Evolutionary conservation across 352 stramenopile species (phyloP).

Genomic region (Phytophthora palmivora): DNA sequence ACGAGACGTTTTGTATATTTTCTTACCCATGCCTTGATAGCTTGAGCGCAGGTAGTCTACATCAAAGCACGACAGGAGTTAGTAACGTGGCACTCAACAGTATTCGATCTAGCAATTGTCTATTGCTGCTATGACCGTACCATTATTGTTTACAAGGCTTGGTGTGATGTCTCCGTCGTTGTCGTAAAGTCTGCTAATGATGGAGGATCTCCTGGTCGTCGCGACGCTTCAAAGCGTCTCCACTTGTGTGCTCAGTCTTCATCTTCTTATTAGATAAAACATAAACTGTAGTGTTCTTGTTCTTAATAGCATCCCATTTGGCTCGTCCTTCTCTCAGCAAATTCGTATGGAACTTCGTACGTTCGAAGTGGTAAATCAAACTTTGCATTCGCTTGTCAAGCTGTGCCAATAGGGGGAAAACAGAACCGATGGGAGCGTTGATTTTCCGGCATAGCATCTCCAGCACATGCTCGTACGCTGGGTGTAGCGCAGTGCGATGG

Average conservation of each 20-base stretch:
- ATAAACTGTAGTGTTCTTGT: slow-evolving; percentile 6
- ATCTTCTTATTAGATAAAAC: not conserved
- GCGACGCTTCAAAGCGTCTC: slow-evolving; percentile 26
- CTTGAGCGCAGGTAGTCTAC: slow-evolving; percentile 92
- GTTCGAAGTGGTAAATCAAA: slow-evolving; percentile 40
- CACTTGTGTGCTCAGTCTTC: too few relatives aligned
- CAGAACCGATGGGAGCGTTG: slow-evolving; percentile 51
- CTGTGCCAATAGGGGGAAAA: slow-evolving; percentile 38
- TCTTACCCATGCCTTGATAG: slow-evolving; percentile 93
- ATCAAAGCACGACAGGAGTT: slow-evolving; percentile 4
- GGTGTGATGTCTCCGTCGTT: not conserved
- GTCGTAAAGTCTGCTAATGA: slow-evolving; percentile 6
- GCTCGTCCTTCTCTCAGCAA: slow-evolving; percentile 18
- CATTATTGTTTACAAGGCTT: slow-evolving; percentile 20
- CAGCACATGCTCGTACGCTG: slow-evolving; percentile 67
- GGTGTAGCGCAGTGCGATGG: slow-evolving; percentile 42
- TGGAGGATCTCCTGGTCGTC: slow-evolving; percentile 19
- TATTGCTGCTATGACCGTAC: slow-evolving; percentile 11
- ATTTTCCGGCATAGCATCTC: slow-evolving; percentile 73
- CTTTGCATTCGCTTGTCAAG: slow-evolving; percentile 46
- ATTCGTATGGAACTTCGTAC: slow-evolving; percentile 23
- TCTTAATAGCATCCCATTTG: slow-evolving; percentile 21
- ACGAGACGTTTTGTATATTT: not conserved
- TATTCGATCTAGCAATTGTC: not conserved
- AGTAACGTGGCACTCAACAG: not conserved